phyloP scores from a whole-genome alignment of 805 yeast species.

The Pichia heedii region DNA sequence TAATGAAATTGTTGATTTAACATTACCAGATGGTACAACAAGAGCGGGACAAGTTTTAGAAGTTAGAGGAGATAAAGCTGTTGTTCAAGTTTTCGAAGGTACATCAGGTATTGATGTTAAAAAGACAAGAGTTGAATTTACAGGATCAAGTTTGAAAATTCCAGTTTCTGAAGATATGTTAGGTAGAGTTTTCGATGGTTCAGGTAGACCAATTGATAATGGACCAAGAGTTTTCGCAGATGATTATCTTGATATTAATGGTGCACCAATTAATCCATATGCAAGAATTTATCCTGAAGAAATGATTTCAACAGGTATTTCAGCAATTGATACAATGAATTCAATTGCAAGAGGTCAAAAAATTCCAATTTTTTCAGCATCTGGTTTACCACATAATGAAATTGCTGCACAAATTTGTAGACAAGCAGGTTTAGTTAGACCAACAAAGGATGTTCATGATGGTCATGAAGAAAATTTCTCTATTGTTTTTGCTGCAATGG shows the following conservation, averaged over 20 bases:
- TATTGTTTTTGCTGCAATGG: slow-evolving; percentile 99
- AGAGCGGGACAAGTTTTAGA: slow-evolving; percentile 98
- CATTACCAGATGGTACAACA: slow-evolving; percentile 88
- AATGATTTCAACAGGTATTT: slow-evolving; percentile 98
- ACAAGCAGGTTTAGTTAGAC: slow-evolving; percentile 98
- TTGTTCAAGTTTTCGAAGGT: slow-evolving; percentile 98
- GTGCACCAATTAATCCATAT: slow-evolving; percentile 96
- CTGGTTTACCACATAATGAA: slow-evolving; percentile 99
- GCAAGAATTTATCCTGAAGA: slow-evolving; percentile 99
- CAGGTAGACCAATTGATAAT: slow-evolving; percentile 96
- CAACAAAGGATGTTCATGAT: slow-evolving; percentile 98
- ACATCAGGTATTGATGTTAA: slow-evolving; percentile 98
- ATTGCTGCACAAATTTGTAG: slow-evolving; percentile 99
- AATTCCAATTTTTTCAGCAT: slow-evolving; percentile 97
- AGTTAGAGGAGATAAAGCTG: slow-evolving; percentile 93
- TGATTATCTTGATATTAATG: slow-evolving; percentile 96
- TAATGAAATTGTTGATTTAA: slow-evolving; percentile 93
- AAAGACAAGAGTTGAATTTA: slow-evolving; percentile 94
- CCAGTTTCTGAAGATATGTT: slow-evolving; percentile 95
- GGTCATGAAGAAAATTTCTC: slow-evolving; percentile 99
- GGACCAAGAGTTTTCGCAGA: slow-evolving; percentile 99
- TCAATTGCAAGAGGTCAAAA: slow-evolving; percentile 99
- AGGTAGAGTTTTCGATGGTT: slow-evolving; percentile 98
- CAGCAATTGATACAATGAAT: slow-evolving; percentile 98
- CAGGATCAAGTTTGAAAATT: slow-evolving; percentile 87